Conservation (phyloP, 2,329 filamentous ascomycete genomes). For the Aureobasidium mangrovei region DNA sequence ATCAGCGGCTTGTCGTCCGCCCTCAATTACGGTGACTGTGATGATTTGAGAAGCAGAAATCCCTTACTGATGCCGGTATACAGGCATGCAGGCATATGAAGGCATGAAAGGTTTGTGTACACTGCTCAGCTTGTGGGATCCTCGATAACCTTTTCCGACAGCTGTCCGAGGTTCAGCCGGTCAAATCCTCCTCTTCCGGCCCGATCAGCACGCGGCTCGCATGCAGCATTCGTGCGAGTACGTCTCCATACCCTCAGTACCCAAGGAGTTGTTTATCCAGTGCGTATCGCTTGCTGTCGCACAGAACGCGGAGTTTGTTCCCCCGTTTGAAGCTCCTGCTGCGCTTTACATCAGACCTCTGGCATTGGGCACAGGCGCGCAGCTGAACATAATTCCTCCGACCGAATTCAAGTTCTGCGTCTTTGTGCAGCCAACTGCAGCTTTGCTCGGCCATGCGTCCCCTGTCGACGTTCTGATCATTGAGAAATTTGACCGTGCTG, state of each 20-base stretch:
- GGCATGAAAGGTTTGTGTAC: too few species aligned
- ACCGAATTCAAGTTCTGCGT: slow-evolving; percentile 90
- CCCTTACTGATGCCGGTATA: too few species aligned
- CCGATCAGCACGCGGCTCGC: slow-evolving; percentile 71
- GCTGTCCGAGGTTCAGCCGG: slow-evolving; percentile 74
- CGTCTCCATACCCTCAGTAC: slow-evolving; percentile 74
- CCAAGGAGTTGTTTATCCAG: slow-evolving; percentile 64
- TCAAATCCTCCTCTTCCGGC: slow-evolving; percentile 77
- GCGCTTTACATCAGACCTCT: slow-evolving; percentile 89
- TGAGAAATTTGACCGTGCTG: slow-evolving; percentile 86
- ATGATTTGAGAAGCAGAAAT: too few species aligned
- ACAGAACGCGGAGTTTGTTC: slow-evolving; percentile 83
- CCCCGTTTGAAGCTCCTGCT: slow-evolving; percentile 78
- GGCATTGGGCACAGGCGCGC: slow-evolving; percentile 77
- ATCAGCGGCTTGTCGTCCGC: too few species aligned
- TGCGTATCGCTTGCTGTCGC: slow-evolving; percentile 73
- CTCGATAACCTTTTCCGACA: too few species aligned
- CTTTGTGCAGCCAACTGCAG: slow-evolving; percentile 83
- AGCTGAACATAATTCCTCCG: slow-evolving; percentile 74
- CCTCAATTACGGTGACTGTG: too few species aligned
- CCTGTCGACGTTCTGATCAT: slow-evolving; percentile 79
- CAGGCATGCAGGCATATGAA: too few species aligned
- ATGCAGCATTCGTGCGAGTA: slow-evolving; percentile 78
- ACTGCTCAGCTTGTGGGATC: too few species aligned
- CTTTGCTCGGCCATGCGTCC: slow-evolving; percentile 88